phyloP scores from a whole-genome alignment of 2,329 filamentous ascomycete species.

The Albifimbria verrucaria region DNA sequence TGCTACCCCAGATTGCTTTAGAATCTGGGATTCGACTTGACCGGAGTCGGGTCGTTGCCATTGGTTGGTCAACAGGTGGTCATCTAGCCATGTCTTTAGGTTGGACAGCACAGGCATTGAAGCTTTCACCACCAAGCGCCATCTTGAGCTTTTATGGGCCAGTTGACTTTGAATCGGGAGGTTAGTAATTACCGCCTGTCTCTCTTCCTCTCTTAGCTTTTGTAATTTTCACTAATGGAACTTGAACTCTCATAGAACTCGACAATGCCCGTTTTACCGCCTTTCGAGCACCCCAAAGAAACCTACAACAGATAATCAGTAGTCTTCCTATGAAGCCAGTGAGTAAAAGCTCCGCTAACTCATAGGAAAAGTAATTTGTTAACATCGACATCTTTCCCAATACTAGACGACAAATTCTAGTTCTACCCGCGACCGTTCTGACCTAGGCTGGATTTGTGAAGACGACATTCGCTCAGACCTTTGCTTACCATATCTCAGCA shows the following conservation, averaged over 20 bases:
- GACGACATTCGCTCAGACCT: not conserved
- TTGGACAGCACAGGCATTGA: not conserved
- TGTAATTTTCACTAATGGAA: too few species aligned
- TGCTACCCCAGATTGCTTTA: not conserved
- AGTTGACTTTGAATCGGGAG: not conserved
- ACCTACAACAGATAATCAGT: not conserved
- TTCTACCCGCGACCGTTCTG: not conserved
- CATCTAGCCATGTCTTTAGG: not conserved
- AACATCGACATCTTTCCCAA: too few species aligned
- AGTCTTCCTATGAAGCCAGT: not conserved
- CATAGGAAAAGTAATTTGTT: too few species aligned
- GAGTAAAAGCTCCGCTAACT: too few species aligned
- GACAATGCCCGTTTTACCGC: not conserved
- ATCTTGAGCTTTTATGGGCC: slow-evolving; percentile 1
- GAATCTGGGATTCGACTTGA: not conserved
- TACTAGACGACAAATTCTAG: too few species aligned
- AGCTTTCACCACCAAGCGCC: not conserved
- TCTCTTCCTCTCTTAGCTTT: too few species aligned
- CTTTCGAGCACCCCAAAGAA: not conserved
- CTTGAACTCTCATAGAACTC: not conserved
- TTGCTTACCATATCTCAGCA: not conserved
- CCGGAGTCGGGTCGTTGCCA: not conserved
- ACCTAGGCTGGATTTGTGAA: not conserved
- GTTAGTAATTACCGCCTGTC: too few species aligned
- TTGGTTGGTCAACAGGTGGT: slow-evolving; percentile 1